phyloP scores from a whole-genome alignment of 495 filamentous ascomycete species.

The Ramalina intermedia region DNA sequence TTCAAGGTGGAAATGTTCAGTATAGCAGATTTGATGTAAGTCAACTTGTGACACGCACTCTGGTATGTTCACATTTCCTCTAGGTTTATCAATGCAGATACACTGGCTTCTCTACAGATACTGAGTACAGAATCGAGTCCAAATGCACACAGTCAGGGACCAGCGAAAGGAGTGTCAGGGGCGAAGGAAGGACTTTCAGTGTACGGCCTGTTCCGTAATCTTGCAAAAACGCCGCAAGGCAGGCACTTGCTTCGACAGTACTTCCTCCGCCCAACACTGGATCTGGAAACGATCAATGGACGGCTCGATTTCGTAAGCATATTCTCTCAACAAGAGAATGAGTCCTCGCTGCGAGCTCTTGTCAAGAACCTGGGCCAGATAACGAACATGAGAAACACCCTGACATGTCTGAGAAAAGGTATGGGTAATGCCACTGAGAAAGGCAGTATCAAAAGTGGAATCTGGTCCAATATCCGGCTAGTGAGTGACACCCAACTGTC shows the following conservation, averaged over 20 bases:
- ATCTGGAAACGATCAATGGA: constrained; percentile 53
- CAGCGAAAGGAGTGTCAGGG: constrained; percentile 48
- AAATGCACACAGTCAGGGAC: constrained; percentile 68
- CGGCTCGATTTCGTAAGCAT: constrained; percentile 55
- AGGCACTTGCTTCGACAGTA: constrained; percentile 61
- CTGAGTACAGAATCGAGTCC: constrained; percentile 74
- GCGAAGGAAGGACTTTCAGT: constrained; percentile 84
- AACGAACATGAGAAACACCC: constrained; percentile 60
- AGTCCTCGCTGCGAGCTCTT: constrained; percentile 37
- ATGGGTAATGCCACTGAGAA: constrained; percentile 47
- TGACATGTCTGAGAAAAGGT: constrained; percentile 63
- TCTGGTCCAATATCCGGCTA: constrained; percentile 54
- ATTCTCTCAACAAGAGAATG: constrained; percentile 59
- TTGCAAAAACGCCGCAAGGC: constrained; percentile 74
- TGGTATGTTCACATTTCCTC: neutral
- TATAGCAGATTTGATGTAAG: constrained; percentile 59
- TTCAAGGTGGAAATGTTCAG: constrained; percentile 62
- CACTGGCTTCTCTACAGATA: constrained; percentile 72
- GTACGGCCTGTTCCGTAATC: constrained; percentile 64
- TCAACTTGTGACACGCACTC: neutral
- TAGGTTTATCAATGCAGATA: constrained; percentile 69
- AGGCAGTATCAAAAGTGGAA: constrained; percentile 44
- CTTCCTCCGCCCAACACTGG: constrained; percentile 67
- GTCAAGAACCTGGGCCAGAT: constrained; percentile 53
- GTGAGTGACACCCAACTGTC: constrained; percentile 18